phyloP scores from a whole-genome alignment of 2,329 filamentous ascomycete genomes.

The Keithomyces neogunnii region DNA sequence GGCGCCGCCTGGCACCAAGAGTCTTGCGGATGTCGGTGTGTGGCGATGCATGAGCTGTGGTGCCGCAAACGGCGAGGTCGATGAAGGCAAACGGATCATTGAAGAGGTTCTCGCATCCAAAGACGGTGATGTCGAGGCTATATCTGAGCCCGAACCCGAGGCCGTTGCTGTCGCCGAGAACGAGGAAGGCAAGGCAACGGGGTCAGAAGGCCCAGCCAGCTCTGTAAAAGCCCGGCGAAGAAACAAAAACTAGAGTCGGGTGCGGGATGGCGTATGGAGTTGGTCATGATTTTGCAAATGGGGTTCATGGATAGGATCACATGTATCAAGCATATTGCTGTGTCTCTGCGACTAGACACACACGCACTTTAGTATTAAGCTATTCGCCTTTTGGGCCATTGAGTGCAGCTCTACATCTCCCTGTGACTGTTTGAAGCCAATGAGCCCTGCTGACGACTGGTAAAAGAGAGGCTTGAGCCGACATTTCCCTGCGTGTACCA shows the following conservation, averaged over 20 bases:
- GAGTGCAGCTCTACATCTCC: no score
- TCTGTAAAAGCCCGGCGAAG: slow-evolving; percentile 4
- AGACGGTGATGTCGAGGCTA: slow-evolving; percentile 10
- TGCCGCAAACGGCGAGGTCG: slow-evolving; percentile 71
- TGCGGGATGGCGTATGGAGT: no score
- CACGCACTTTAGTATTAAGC: no score
- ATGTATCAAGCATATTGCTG: no score
- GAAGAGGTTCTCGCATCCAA: slow-evolving; percentile 46
- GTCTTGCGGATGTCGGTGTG: slow-evolving; percentile 67
- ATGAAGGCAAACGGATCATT: slow-evolving; percentile 65
- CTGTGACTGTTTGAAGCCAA: no score
- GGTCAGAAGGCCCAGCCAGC: background rate
- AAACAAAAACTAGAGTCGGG: background rate
- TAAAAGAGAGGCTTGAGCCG: no score
- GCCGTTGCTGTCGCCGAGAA: slow-evolving; percentile 12
- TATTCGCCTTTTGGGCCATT: no score
- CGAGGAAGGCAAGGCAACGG: background rate
- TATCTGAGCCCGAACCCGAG: background rate
- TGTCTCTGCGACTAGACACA: no score
- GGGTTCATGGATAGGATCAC: no score
- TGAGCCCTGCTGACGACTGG: no score
- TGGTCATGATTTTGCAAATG: no score
- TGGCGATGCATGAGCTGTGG: slow-evolving; percentile 90
- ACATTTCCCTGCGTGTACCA: no score
- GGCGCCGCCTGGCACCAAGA: slow-evolving; percentile 77